Evolutionary conservation across 129 eudicot species (phyloP).

Genomic region (Scalesia atractyloides): DNA sequence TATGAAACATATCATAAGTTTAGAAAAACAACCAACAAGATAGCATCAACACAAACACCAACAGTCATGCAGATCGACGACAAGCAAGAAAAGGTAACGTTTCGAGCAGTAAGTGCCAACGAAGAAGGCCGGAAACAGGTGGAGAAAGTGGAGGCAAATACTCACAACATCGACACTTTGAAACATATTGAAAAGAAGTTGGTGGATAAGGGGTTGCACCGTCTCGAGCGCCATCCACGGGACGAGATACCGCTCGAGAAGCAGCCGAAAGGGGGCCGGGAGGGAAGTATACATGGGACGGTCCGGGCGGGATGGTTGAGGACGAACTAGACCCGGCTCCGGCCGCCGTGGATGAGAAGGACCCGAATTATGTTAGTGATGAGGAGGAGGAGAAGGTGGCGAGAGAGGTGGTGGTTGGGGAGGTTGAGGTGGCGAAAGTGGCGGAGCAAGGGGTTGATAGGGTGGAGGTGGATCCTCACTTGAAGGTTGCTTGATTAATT

Average conservation of each 20-base stretch:
- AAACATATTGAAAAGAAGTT: constrained; percentile 63
- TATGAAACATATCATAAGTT: background rate
- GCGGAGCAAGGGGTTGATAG: constrained; percentile 56
- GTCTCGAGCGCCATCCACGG: constrained; percentile 64
- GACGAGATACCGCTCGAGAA: constrained; percentile 49
- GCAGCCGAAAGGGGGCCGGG: constrained; percentile 72
- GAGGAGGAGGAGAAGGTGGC: constrained; percentile 44
- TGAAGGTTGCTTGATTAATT: constrained; percentile 25
- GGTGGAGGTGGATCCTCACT: constrained; percentile 50
- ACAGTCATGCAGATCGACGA: constrained; percentile 34
- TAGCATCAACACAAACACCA: background rate
- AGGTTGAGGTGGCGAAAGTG: constrained; percentile 52
- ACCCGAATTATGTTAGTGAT: constrained; percentile 69
- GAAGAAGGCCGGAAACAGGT: constrained; percentile 56
- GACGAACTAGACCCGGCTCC: constrained; percentile 47
- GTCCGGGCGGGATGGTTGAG: constrained; percentile 44
- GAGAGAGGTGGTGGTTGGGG: constrained; percentile 51
- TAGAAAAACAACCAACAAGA: background rate
- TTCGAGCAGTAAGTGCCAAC: constrained; percentile 51
- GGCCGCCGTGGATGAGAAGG: constrained; percentile 61
- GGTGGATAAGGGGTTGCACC: constrained; percentile 56
- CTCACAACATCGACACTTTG: constrained; percentile 49
- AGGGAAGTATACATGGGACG: constrained; percentile 94
- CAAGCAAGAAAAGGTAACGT: constrained; percentile 44
- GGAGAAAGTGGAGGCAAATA: constrained; percentile 41